Conservation (phyloP, 148 eudicot species). For the Vaccinium vitisidaea region DNA sequence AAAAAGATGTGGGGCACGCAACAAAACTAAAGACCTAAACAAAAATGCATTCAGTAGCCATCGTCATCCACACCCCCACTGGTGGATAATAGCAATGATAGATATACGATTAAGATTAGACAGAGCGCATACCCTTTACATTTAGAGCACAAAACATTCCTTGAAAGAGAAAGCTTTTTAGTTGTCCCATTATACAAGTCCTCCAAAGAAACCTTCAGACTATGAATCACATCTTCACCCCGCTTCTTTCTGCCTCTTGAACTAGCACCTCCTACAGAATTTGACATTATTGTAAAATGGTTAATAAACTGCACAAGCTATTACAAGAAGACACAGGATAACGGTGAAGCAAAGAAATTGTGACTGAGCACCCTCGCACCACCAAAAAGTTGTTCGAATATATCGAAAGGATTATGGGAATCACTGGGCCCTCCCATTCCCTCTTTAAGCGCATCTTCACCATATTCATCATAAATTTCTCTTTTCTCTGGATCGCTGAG, state of each 20-base stretch:
- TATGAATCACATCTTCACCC: constrained; percentile 67
- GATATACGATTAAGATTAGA: neutral
- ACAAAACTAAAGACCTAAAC: neutral
- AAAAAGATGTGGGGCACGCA: neutral
- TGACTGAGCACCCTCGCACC: constrained; percentile 30
- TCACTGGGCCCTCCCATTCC: constrained; percentile 66
- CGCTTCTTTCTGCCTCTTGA: constrained; percentile 53
- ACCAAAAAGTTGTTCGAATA: constrained; percentile 59
- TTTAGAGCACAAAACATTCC: constrained; percentile 52
- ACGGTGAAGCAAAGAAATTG: neutral
- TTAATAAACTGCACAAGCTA: neutral
- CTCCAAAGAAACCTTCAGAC: constrained; percentile 70
- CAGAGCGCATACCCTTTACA: constrained; percentile 63
- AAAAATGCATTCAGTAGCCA: neutral
- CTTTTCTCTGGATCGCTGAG: constrained; percentile 70
- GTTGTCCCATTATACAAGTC: constrained; percentile 73
- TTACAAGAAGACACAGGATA: neutral
- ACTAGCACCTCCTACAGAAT: constrained; percentile 45
- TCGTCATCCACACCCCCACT: neutral
- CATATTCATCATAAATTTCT: constrained; percentile 68
- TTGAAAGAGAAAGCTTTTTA: constrained; percentile 61
- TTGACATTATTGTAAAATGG: neutral
- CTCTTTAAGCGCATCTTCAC: constrained; percentile 81
- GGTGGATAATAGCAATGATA: neutral
- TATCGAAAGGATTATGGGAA: constrained; percentile 59